A percentile compares a stretch with the other conserved stretches of the same genome.
Evolutionary conservation across 2,329 filamentous ascomycete genomes (phyloP).

Genomic region (Elsinoe ampelina): DNA sequence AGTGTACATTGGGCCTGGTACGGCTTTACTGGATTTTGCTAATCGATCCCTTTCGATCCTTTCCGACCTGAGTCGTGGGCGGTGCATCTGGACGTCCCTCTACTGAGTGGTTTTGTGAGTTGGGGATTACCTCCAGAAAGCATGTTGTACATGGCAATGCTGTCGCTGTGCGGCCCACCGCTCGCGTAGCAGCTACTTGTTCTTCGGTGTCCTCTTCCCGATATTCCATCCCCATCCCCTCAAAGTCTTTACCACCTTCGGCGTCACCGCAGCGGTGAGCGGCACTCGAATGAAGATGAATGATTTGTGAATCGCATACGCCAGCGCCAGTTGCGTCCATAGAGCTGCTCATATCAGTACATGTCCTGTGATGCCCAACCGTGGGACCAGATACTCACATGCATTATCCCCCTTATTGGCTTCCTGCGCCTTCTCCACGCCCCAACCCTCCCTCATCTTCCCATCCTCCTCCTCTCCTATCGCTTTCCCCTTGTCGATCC

Average conservation of each 20-base stretch:
- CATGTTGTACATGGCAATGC: background rate
- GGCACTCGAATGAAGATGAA: constrained; percentile 96
- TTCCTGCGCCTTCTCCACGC: constrained; percentile 20
- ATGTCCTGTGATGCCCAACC: background rate
- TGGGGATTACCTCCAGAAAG: background rate
- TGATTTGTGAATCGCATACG: constrained; percentile 95
- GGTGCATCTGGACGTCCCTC: background rate
- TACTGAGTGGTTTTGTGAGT: background rate
- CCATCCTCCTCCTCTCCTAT: constrained; percentile 20
- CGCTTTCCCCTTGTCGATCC: constrained; percentile 15
- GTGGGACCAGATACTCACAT: constrained; percentile 17
- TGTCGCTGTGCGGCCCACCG: background rate
- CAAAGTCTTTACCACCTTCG: constrained; percentile 85
- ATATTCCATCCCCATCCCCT: constrained; percentile 91
- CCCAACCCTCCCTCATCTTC: constrained; percentile 18
- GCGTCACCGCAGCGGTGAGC: constrained; percentile 78
- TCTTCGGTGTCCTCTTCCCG: constrained; percentile 56
- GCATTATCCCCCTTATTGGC: constrained; percentile 20
- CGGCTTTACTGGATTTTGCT: background rate
- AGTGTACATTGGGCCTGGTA: constrained; percentile 3
- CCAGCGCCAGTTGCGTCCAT: constrained; percentile 81
- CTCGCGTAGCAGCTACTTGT: background rate
- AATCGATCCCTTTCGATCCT: background rate
- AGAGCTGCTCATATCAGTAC: constrained; percentile 40
- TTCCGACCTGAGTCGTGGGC: background rate